A percentile compares a stretch with the other conserved stretches of the same genome.
Conservation (phyloP, 1,284 basidiomycete species). For the Cutaneotrichosporon cyanovorans region DNA sequence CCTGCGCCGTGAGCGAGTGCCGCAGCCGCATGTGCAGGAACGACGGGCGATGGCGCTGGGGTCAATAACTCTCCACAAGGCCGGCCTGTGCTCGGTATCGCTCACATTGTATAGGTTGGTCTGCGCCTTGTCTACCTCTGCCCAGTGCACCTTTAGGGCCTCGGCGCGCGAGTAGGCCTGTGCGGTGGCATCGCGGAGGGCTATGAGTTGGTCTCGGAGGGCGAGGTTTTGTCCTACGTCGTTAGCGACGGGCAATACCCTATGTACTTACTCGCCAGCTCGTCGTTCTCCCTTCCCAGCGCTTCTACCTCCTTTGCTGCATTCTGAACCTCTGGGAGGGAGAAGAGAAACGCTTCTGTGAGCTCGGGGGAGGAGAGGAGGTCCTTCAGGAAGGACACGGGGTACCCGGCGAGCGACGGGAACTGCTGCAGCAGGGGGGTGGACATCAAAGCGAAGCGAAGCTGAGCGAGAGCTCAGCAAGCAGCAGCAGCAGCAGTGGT, state of each 20-base stretch:
- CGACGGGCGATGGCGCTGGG: constrained; percentile 69
- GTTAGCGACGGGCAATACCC: neutral
- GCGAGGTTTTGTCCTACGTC: constrained; percentile 64
- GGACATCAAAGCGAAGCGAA: no score
- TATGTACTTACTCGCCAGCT: constrained; percentile 62
- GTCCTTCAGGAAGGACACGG: constrained; percentile 60
- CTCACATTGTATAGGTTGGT: constrained; percentile 74
- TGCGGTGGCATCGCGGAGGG: constrained; percentile 67
- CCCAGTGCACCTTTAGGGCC: constrained; percentile 68
- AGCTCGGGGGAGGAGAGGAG: constrained; percentile 69
- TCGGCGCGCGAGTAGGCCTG: constrained; percentile 78
- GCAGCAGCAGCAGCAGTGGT: no score
- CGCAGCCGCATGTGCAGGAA: constrained; percentile 77
- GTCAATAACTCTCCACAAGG: neutral
- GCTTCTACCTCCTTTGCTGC: constrained; percentile 67
- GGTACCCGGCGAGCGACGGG: constrained; percentile 38
- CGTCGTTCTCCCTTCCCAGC: constrained; percentile 71
- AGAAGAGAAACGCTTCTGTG: constrained; percentile 78
- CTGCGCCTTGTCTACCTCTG: constrained; percentile 76
- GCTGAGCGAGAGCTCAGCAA: no score
- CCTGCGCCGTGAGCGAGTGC: constrained; percentile 78
- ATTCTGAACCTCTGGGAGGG: constrained; percentile 62
- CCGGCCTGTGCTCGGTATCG: neutral
- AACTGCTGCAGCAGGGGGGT: constrained; percentile 42
- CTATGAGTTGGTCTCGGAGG: constrained; percentile 64